Conservation (phyloP, 805 yeast genomes). For the Pichia deserticola region DNA sequence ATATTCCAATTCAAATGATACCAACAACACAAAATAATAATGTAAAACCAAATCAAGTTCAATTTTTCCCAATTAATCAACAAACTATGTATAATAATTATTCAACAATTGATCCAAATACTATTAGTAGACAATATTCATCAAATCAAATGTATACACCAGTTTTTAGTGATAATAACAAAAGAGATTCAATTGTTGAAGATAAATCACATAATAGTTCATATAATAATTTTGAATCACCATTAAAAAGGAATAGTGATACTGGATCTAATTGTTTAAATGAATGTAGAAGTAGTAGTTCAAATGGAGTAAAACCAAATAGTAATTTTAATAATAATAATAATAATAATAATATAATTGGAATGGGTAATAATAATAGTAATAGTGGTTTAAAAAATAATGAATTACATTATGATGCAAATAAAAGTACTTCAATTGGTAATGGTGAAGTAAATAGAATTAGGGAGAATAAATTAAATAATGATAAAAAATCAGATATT, state of each 20-base stretch:
- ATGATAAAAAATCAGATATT: not conserved
- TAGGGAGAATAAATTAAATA: not conserved
- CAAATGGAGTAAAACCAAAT: not conserved
- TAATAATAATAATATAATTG: not conserved
- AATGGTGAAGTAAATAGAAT: not conserved
- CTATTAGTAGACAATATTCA: conserved; percentile 4
- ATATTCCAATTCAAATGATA: not conserved
- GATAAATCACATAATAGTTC: not conserved
- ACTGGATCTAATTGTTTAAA: not conserved
- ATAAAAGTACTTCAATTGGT: not conserved
- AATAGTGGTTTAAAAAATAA: too few species aligned
- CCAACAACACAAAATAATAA: not conserved
- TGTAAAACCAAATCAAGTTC: not conserved
- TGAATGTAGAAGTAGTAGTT: not conserved
- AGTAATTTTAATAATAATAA: not conserved
- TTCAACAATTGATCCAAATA: conserved; percentile 1
- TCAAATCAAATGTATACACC: conserved; percentile 8
- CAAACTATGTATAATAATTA: not conserved
- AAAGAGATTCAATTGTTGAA: too few species aligned
- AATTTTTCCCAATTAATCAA: not conserved
- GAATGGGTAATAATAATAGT: too few species aligned
- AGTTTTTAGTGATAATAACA: not conserved
- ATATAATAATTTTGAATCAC: not conserved
- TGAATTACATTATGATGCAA: not conserved
- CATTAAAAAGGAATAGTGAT: not conserved